Conservation (phyloP, 306 rosid species). For the Trifolium repens region DNA sequence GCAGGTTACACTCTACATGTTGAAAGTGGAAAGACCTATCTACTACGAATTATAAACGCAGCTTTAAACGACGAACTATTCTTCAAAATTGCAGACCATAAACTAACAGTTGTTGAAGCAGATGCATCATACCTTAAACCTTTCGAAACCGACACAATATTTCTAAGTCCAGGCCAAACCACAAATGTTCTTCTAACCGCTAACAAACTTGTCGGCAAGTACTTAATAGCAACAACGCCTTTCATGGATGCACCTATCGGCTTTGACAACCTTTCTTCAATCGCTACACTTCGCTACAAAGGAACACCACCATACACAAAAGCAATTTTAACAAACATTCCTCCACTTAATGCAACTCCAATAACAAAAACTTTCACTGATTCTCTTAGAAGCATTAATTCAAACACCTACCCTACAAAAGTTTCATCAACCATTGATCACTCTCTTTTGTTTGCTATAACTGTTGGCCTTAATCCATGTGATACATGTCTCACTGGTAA, state of each 20-base stretch:
- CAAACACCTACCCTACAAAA: conserved; percentile 61
- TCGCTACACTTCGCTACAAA: conserved; percentile 65
- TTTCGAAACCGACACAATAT: conserved; percentile 64
- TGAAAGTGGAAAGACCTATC: conserved; percentile 70
- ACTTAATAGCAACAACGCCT: conserved; percentile 64
- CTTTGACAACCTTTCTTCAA: conserved; percentile 63
- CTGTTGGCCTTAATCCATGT: conserved; percentile 65
- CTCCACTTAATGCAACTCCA: conserved; percentile 68
- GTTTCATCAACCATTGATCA: conserved; percentile 62
- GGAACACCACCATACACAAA: conserved; percentile 45
- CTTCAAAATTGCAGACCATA: conserved; percentile 72
- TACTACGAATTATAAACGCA: conserved; percentile 76
- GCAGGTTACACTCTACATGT: conserved; percentile 72
- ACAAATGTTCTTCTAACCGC: conserved; percentile 66
- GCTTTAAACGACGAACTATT: conserved; percentile 75
- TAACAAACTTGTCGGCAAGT: conserved; percentile 54
- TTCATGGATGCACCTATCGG: conserved; percentile 79
- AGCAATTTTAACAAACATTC: conserved; percentile 50
- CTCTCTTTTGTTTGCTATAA: conserved; percentile 60
- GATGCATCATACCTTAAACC: conserved; percentile 79
- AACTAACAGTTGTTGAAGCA: conserved; percentile 66
- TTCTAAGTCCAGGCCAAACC: conserved; percentile 80
- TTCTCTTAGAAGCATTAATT: conserved; percentile 71
- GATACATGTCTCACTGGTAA: conserved; percentile 49
- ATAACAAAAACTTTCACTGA: conserved; percentile 46